Percentiles rank a stretch among this genome's conserved stretches.
phyloP scores from a whole-genome alignment of 352 stramenopile species.

The Phytophthora pistaciae region DNA sequence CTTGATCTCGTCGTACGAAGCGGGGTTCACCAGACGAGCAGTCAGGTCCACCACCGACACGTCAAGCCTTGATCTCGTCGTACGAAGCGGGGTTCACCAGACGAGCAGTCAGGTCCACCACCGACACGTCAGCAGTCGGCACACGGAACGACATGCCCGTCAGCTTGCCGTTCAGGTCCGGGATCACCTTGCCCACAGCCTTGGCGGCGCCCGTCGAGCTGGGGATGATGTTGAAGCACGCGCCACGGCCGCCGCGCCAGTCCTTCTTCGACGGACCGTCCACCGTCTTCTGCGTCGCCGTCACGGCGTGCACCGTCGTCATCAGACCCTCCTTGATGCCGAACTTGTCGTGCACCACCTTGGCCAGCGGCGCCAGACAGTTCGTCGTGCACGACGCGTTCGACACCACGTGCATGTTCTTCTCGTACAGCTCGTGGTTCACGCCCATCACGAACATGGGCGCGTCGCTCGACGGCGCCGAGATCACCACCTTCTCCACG shows the following conservation, averaged over 20 bases:
- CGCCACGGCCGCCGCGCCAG: conserved; percentile 97
- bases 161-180: conserved; percentile 92
- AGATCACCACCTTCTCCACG: conserved; percentile 98
- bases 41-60: conserved; percentile 93
- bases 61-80: conserved; percentile 98
- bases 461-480: conserved; percentile 97
- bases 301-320: conserved; percentile 99
- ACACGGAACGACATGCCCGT: conserved; percentile 95
- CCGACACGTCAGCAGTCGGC: conserved; percentile 89
- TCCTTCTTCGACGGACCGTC: conserved; percentile 99
- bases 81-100: conserved; percentile 94
- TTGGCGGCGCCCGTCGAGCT: conserved; percentile 98
- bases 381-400: conserved; percentile 99
- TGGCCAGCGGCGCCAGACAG: conserved; percentile 98
- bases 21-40: conserved; percentile 82
- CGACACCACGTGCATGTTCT: conserved; percentile 97
- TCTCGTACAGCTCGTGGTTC: conserved; percentile 96
- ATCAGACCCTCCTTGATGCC: conserved; percentile 98
- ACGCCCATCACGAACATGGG: conserved; percentile 99
- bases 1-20: conserved; percentile 99
- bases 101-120: conserved; percentile 90
- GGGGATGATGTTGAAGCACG: conserved; percentile 99
- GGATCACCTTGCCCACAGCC: conserved; percentile 99
- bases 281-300: conserved; percentile 97
- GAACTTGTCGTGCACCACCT: conserved; percentile 99